Conservation (phyloP, 179 eudicot species). For the Vitellaria paradoxa region DNA sequence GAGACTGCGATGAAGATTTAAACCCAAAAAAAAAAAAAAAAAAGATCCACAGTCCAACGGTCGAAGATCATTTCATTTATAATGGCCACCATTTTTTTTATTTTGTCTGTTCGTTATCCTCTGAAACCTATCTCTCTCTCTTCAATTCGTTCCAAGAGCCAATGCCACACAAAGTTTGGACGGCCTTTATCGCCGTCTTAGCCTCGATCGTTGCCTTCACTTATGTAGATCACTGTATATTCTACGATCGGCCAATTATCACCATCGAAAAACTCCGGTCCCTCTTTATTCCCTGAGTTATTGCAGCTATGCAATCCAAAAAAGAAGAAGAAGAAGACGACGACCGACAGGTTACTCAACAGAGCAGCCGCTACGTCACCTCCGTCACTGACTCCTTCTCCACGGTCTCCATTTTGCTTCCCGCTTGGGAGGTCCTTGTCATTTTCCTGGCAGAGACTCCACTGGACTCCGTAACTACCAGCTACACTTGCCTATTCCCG, state of each 20-base stretch:
- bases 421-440: too few species aligned
- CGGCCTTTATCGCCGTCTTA: conserved; percentile 26
- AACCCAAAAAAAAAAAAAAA: too few species aligned
- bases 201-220: conserved; percentile 28
- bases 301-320: neutral
- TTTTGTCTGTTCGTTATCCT: neutral
- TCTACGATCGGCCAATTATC: conserved; percentile 4
- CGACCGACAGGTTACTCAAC: neutral
- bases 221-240: conserved; percentile 34
- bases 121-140: neutral
- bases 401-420: conserved; percentile 46
- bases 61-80: neutral
- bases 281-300: neutral
- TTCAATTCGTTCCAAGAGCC: neutral
- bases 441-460: too few species aligned
- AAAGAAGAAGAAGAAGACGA: neutral
- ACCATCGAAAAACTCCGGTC: neutral
- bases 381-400: conserved; percentile 7
- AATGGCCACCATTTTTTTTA: neutral
- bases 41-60: too few species aligned
- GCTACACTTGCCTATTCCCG: too few species aligned
- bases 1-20: too few species aligned
- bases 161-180: conserved; percentile 32
- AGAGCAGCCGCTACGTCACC: conserved; percentile 14
- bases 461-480: too few species aligned